Evolutionary conservation across 768 basidiomycete species (phyloP), one percentile per base, ranked within the genome.

Genomic region (Tephrocybe rancida): DNA sequence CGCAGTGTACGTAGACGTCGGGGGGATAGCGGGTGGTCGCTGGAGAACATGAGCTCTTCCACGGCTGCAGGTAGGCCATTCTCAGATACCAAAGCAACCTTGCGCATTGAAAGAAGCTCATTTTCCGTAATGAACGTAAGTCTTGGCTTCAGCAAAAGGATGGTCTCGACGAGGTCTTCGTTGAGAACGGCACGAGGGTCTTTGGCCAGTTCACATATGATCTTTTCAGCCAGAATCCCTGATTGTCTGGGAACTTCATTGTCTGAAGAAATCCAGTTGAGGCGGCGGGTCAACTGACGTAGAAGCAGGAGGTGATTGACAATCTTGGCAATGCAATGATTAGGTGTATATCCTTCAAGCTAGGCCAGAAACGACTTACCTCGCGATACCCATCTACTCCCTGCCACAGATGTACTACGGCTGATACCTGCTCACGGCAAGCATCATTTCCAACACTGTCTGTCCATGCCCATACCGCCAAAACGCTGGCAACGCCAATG

Each of bases 391-490:
- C 88, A 25, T 86, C 81, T 22, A 83, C 70, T 24, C 70, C 71
- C 68, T 88, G 86, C 87, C 86, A 89, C 21, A 88, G 52, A 5
- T 80, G 77, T 48, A 92, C 54, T 14, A 91, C 74, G 6, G 79
- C 82, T 7, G 92, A 69, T 1, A 81, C 75, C 43, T 85, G 79
- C 60, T 88, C 85, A 10, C 87, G 79, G 61, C 86, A 87, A 11
- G 69, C 69, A 52, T 82, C 78, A 50, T 85, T 80, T 0, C 85
- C 86, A 18, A 89, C 71, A 64, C 88, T 89, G 60, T 92, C 90
- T 11, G 90, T 82, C 87, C 89, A 93, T 3, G 88, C 86, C 62
- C 86, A 86, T 29, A 88, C 86, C 1, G 84, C 84, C 13, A 92
- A 69, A 13, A 90, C 82, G 46, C 78, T 75, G 2, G 84, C 76